Conservation (phyloP, 805 yeast genomes). For the Schwanniomyces polymorphus region DNA sequence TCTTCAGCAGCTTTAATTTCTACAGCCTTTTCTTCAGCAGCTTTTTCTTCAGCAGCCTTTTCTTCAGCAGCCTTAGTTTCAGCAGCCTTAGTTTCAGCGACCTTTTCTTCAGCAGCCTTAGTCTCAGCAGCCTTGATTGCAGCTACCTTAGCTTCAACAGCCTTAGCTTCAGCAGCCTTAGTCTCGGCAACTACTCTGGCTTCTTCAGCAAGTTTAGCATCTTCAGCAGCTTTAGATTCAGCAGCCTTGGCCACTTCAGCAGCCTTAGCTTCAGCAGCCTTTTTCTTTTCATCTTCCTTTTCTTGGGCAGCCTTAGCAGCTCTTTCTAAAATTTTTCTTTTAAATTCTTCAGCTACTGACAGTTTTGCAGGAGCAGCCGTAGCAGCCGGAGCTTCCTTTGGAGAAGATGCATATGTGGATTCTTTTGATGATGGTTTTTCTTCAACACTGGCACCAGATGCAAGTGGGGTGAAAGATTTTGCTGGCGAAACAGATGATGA, state of each 20-base stretch:
- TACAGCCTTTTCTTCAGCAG: not conserved
- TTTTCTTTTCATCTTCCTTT: conserved; percentile 10
- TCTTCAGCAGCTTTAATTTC: conserved; percentile 3
- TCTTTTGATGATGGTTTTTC: conserved; percentile 7
- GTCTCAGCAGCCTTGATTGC: conserved; percentile 3
- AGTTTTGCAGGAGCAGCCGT: conserved; percentile 10
- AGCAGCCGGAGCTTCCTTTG: conserved; percentile 13
- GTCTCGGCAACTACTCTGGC: conserved; percentile 7
- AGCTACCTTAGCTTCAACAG: conserved; percentile 2
- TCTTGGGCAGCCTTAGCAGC: conserved; percentile 15
- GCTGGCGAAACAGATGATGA: conserved; percentile 12
- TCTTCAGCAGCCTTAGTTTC: conserved; percentile 3
- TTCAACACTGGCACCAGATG: conserved; percentile 8
- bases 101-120: not conserved
- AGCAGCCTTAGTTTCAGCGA: not conserved
- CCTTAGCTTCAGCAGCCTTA: conserved; percentile 3
- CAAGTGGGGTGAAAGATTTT: conserved; percentile 7
- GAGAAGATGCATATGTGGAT: conserved; percentile 6
- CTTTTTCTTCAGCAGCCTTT: not conserved
- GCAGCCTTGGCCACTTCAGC: conserved; percentile 6
- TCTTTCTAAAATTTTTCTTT: conserved; percentile 32
- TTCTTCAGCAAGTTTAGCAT: conserved; percentile 7
- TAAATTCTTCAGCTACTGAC: conserved; percentile 35
- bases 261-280: conserved; percentile 4
- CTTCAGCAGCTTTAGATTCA: conserved; percentile 3